Conservation (phyloP, 2,329 filamentous ascomycete genomes). For the Cytospora leucostoma region DNA sequence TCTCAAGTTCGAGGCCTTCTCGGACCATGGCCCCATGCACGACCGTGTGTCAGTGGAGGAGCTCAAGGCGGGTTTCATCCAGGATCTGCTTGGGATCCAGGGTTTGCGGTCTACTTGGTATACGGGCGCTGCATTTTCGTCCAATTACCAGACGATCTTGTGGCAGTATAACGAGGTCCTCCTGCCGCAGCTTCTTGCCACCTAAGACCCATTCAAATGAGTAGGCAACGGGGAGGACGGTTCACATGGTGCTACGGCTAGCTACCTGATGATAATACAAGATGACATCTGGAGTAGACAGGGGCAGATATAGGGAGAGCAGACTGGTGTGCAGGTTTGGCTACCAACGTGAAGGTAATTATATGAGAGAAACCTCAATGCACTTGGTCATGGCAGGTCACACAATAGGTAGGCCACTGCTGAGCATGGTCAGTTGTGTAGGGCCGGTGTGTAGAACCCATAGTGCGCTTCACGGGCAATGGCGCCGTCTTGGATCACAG, state of each 20-base stretch:
- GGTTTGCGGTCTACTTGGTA: conserved; percentile 44
- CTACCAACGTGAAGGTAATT: too few relatives aligned
- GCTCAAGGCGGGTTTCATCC: conserved; percentile 40
- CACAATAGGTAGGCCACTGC: too few relatives aligned
- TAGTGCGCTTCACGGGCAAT: too few relatives aligned
- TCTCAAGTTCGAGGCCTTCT: conserved; percentile 34
- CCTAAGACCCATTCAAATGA: not conserved
- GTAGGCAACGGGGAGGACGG: not conserved
- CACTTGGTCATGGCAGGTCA: too few relatives aligned
- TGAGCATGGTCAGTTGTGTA: too few relatives aligned
- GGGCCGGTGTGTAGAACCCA: too few relatives aligned
- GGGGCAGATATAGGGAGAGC: too few relatives aligned
- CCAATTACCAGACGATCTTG: conserved; percentile 37
- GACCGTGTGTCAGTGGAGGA: conserved; percentile 35
- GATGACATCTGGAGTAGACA: too few relatives aligned
- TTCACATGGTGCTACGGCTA: not conserved
- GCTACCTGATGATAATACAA: too few relatives aligned
- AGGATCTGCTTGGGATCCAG: conserved; percentile 41
- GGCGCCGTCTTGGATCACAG: too few relatives aligned
- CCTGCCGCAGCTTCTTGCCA: conserved; percentile 34
- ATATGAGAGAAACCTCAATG: too few relatives aligned
- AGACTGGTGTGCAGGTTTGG: too few relatives aligned
- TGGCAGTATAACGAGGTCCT: conserved; percentile 39
- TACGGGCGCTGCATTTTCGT: conserved; percentile 39
- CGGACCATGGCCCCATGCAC: conserved; percentile 38